Base-by-base conservation (phyloP, 1,139 yeast species). In the Debaryomyces coudertii region DNA sequence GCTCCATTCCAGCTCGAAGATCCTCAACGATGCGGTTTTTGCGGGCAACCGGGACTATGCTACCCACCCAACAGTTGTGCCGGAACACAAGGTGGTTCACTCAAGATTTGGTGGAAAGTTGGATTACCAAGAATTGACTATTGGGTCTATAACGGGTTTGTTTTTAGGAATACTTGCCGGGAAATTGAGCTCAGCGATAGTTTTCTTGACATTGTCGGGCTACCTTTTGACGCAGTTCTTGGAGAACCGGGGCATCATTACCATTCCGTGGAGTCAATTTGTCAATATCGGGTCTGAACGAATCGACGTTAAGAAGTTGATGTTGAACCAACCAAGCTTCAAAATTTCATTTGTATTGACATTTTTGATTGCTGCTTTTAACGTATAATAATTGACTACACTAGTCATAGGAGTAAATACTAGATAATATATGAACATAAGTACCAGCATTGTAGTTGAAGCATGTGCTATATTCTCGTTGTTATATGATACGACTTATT, bases 351-450 rank as follows among this genome's bases (percentile, higher is more conserved):
- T 85, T 62, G 63, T 77, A 5, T 62, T 78, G 20, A 72, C 87
- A 14, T 84, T 85, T 57, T 54, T 82, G 46, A 77, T 85, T 38
- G 87, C 90, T 11, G 90, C 90, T 16, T 77, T 69, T 57, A 80
- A 83, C 55, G 76, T 79, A 40, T 78, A 58, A 20, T 20, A 20
- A 20, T n/a, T n/a, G 22, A 5, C 5, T 20, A 4, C 22, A 4
- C 22, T 20, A n/a, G n/a, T n/a, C n/a, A 46, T 27, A 20, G 85
- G 83, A 78, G 84, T 78, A 58, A 76, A 77, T 7, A 92, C 82
- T 68, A 90, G 74, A 49, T 93, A 79, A 64, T 93, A 99, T 66
- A 95, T 93, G 36, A 95, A 80, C 22, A 51, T 99, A 99, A 20
- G 99, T 95, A 65, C 99, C 99, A 47, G 90, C 95, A 58, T 84